These are phyloP conservation scores for Rhizopus stolonifer DNA, from an alignment of 371 early-diverging fungal species.

Conservation along the genomic window DNA sequence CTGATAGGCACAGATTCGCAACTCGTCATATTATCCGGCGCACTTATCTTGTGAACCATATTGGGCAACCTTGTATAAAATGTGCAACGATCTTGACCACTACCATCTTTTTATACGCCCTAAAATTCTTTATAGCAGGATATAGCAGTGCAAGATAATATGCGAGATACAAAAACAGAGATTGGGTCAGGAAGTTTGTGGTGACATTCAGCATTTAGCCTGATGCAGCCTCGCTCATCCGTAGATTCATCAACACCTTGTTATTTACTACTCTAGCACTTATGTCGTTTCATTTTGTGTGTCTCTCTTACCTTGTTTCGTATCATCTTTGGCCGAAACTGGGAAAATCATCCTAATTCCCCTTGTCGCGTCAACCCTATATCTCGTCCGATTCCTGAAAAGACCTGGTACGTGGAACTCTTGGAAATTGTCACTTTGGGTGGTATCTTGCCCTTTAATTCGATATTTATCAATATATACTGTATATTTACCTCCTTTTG, in stretches of 20 bases:
- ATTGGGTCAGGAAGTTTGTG: constrained; percentile 72
- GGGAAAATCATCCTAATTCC: constrained; percentile 63
- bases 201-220: constrained; percentile 77
- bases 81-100: constrained; percentile 79
- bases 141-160: constrained; percentile 72
- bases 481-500: constrained; percentile 86
- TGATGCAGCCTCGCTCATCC: constrained; percentile 54
- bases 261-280: constrained; percentile 74
- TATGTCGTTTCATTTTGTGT: constrained; percentile 77
- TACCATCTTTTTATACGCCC: constrained; percentile 78
- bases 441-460: constrained; percentile 81
- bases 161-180: constrained; percentile 69
- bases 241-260: constrained; percentile 68
- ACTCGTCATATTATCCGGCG: constrained; percentile 57
- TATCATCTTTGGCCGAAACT: constrained; percentile 73
- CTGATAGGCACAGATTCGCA: constrained; percentile 77
- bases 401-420: constrained; percentile 71
- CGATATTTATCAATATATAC: constrained; percentile 86
- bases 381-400: constrained; percentile 79
- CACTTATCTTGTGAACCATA: constrained; percentile 73
- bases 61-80: constrained; percentile 71
- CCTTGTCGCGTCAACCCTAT: constrained; percentile 85
- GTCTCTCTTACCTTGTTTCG: constrained; percentile 80
- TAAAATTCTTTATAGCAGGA: constrained; percentile 72
- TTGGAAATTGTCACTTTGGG: constrained; percentile 60